Percentiles rank a stretch among this genome's conserved stretches.
Conservation (phyloP, 208 protist species). For the Leishmania mexicana region DNA sequence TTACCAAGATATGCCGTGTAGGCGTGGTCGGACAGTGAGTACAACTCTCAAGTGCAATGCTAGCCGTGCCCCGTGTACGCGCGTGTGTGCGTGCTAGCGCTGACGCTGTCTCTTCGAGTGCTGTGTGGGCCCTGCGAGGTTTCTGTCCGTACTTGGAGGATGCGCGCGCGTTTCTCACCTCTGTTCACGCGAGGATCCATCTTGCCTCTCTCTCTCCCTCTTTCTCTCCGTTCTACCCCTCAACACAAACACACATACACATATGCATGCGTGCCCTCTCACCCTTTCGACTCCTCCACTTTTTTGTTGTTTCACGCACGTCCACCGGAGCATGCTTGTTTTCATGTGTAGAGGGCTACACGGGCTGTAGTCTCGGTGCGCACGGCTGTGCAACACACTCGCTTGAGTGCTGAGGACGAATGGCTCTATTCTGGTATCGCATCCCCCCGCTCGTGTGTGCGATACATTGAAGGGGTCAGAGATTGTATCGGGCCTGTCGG, state of each 20-base stretch:
- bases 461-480: conserved; percentile 32
- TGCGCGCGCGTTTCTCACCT: not conserved
- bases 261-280: not conserved
- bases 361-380: not conserved
- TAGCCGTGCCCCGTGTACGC: not conserved
- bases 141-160: not conserved
- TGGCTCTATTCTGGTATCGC: conserved; percentile 23
- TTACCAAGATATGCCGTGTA: not conserved
- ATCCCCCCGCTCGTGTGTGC: not conserved
- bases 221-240: not conserved
- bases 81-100: not conserved
- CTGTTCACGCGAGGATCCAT: not conserved
- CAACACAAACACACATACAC: not conserved
- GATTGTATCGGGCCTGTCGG: not conserved
- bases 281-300: not conserved
- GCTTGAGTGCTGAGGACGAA: not conserved
- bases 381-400: not conserved
- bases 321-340: not conserved
- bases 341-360: too few relatives aligned
- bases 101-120: not conserved
- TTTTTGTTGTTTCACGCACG: not conserved
- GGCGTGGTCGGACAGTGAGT: not conserved
- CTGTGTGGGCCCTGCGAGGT: not conserved
- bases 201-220: not conserved
- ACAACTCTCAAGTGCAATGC: not conserved